Evolutionary conservation across 78 protist genomes (phyloP), one percentile per base, ranked within the genome.

Genomic region (Tieghemostelium lacteum): DNA sequence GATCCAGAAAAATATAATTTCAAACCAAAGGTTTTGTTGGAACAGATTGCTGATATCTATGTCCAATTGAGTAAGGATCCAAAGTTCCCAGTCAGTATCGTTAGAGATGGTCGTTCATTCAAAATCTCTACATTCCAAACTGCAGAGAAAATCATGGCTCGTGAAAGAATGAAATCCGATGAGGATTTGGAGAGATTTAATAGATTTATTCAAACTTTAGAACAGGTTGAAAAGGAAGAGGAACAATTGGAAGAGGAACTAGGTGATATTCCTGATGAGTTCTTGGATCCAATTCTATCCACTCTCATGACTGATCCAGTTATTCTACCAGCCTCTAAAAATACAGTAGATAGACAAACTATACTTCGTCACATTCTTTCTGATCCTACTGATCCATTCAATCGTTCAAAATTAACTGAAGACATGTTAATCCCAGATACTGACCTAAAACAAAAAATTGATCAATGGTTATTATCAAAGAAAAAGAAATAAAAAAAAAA

Each of bases 371-470:
- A 92, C 72, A 45, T 92, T 24, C 40, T 92, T n/a, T 40, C 55
- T 36, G 95, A 92, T 20, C 75, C 31, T 55, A 92, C 95, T 52
- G 95, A 92, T 71, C 95, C 95, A n/a, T 92, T 92, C 87, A 85
- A 80, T 71, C 50, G 95, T 39, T 64, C 75, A 3, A 33, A 61
- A 20, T 49, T 86, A 20, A 86, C 93, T 10, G 70, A 63, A 22
- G 93, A 86, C 28, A 86, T 86, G 93, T 57, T 86, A n/a, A 62
- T 75, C 28, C 71, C 66, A 24, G 67, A 70, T 72, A 49, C 29
- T 40, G 86, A 86, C 54, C 37, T 66, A n/a, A 86, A 86, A 49
- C 39, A 19, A 7, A 66, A 86, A 57, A 62, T 86, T 55, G 76
- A 86, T 39, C 66, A 65, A 31, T 86, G 86, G 86, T 67, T 77